These are phyloP conservation scores for Amanita inopinata DNA, from an alignment of 768 basidiomycete species.

Conservation along the genomic window DNA sequence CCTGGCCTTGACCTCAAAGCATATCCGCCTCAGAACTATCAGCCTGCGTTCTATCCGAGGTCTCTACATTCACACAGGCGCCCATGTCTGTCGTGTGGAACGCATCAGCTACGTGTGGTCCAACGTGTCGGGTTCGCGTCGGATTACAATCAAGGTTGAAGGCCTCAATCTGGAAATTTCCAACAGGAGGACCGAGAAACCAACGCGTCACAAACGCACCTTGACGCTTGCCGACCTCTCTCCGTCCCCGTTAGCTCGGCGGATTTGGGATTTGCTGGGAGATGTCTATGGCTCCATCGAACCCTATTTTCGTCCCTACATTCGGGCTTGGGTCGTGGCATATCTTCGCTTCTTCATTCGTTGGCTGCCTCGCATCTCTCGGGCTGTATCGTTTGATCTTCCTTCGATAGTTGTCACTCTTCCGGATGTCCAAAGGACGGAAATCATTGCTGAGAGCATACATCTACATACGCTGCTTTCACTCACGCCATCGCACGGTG, in stretches of 20 bases:
- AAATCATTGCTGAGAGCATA: slow-evolving; percentile 40
- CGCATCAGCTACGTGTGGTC: slow-evolving; percentile 57
- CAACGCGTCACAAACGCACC: slow-evolving; percentile 28
- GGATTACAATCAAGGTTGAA: slow-evolving; percentile 54
- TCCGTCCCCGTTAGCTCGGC: slow-evolving; percentile 33
- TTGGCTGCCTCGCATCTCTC: slow-evolving; percentile 58
- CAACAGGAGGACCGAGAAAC: slow-evolving; percentile 17
- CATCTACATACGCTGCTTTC: slow-evolving; percentile 44
- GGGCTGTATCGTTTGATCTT: slow-evolving; percentile 59
- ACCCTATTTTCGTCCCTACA: slow-evolving; percentile 50
- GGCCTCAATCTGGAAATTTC: slow-evolving; percentile 47
- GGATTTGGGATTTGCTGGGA: slow-evolving; percentile 29
- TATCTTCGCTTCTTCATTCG: slow-evolving; percentile 49
- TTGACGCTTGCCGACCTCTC: slow-evolving; percentile 39
- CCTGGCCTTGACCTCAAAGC: slow-evolving; percentile 49
- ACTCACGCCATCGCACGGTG: slow-evolving; percentile 41
- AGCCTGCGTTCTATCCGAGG: slow-evolving; percentile 74
- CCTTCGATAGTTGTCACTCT: slow-evolving; percentile 44
- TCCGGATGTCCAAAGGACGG: slow-evolving; percentile 39
- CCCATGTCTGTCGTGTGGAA: slow-evolving; percentile 49
- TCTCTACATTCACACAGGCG: slow-evolving; percentile 52
- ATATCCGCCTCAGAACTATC: slow-evolving; percentile 60
- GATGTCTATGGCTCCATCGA: slow-evolving; percentile 38
- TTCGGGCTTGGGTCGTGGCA: slow-evolving; percentile 45
- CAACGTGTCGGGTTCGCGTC: slow-evolving; percentile 37